Conservation (phyloP, 768 basidiomycete species). For the Tylopilus plumbeoviolaceoides region DNA sequence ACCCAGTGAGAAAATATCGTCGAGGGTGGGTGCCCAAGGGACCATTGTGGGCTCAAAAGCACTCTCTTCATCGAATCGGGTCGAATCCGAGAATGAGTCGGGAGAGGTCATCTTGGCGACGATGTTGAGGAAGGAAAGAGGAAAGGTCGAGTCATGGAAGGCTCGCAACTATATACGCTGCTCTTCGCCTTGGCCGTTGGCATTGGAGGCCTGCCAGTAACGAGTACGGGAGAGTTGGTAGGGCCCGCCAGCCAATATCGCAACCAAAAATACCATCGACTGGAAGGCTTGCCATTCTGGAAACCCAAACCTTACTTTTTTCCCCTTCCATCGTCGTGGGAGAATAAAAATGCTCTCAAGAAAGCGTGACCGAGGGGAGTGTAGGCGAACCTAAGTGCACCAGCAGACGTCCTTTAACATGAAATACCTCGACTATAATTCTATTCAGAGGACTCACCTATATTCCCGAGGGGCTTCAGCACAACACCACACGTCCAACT, state of each 20-base stretch:
- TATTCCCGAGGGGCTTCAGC: neutral
- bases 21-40: neutral
- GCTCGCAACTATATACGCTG: neutral
- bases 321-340: slow-evolving; percentile 8
- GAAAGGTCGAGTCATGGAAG: neutral
- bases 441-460: neutral
- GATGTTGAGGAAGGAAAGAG: neutral
- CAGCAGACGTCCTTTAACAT: neutral
- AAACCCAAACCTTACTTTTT: neutral
- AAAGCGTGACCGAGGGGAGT: too few relatives aligned
- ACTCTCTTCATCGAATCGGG: neutral
- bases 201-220: slow-evolving; percentile 9
- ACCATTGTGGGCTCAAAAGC: neutral
- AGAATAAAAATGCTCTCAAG: neutral
- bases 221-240: neutral
- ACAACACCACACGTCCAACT: neutral
- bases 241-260: neutral
- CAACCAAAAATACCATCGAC: neutral
- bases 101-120: neutral
- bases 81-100: rapidly evolving
- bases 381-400: neutral
- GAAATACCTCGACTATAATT: neutral
- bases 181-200: neutral
- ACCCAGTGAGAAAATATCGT: neutral
- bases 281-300: neutral